A percentile compares a stretch with the other conserved stretches of the same genome.
phyloP scores from a whole-genome alignment of 2,329 filamentous ascomycete genomes.

The Calonectria pseudoturangicola region DNA sequence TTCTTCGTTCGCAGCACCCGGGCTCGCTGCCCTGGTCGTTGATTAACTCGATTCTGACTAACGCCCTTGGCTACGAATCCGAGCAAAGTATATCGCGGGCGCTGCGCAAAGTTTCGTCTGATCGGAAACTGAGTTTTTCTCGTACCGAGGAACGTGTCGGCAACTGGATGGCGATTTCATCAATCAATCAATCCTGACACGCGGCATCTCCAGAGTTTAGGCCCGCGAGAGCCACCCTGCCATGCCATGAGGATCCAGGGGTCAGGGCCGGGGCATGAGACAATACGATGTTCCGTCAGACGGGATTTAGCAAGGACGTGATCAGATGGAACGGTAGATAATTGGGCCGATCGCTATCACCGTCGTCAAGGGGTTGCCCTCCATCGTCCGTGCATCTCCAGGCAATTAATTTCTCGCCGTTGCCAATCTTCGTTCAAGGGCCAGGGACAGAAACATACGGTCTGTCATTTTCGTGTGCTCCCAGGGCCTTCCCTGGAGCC shows the following conservation, averaged over 20 bases:
- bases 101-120: constrained; percentile 8
- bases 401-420: constrained; percentile 17
- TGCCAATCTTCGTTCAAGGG: constrained; percentile 14
- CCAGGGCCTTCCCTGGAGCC: constrained; percentile 22
- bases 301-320: constrained; percentile 27
- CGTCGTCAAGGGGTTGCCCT: constrained; percentile 24
- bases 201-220: constrained; percentile 19
- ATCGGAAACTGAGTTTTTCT: constrained; percentile 17
- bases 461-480: constrained; percentile 38
- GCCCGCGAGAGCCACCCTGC: constrained; percentile 10
- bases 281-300: constrained; percentile 31
- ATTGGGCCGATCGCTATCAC: constrained; percentile 40
- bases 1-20: constrained; percentile 8
- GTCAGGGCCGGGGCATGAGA: constrained; percentile 31
- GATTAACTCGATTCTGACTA: background rate
- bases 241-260: constrained; percentile 21
- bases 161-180: background rate
- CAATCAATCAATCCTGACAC: constrained; percentile 13
- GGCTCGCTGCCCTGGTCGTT: background rate
- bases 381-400: constrained; percentile 25
- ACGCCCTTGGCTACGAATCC: background rate
- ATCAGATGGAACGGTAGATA: constrained; percentile 36
- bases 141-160: background rate
- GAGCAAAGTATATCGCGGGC: constrained; percentile 15
- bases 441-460: constrained; percentile 30